A percentile compares a stretch with the other conserved stretches of the same genome.
phyloP scores from a whole-genome alignment of 768 basidiomycete genomes.

The Tulasnella sp. region DNA sequence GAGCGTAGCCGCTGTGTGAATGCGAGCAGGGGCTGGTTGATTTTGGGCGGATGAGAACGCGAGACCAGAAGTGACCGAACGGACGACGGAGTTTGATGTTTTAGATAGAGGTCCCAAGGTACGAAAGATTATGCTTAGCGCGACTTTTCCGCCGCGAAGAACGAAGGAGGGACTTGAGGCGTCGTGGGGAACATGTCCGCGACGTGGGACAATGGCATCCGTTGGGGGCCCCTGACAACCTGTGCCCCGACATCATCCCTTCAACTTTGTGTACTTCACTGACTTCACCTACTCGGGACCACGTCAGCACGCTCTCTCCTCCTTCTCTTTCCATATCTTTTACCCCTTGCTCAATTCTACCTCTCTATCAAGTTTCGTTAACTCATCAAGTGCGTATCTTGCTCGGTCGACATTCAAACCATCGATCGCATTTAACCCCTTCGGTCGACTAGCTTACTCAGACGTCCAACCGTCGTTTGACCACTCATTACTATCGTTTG shows the following conservation, averaged over 20 bases:
- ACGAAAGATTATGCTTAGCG: too few species aligned
- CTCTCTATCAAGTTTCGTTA: background rate
- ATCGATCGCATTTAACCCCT: conserved; percentile 4
- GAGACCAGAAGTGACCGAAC: too few species aligned
- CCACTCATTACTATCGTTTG: background rate
- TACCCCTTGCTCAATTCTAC: background rate
- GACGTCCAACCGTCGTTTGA: background rate
- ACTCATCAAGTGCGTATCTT: background rate
- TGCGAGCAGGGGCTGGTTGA: too few species aligned
- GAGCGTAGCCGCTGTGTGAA: too few species aligned
- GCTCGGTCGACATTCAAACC: background rate
- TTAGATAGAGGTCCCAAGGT: too few species aligned
- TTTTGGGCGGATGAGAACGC: too few species aligned
- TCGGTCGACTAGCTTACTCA: background rate
- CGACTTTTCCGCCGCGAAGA: too few species aligned
- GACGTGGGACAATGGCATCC: background rate
- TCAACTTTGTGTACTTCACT: conserved; percentile 1
- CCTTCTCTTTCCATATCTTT: background rate
- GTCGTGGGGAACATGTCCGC: background rate
- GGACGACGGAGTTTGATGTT: too few species aligned
- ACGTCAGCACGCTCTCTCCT: background rate
- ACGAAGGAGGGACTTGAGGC: background rate
- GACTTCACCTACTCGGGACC: background rate
- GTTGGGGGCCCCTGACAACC: background rate
- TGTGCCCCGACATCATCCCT: background rate